These are phyloP conservation scores for Suhomyces choctaworum DNA, from an alignment of 1,139 yeast genomes.

Conservation along the genomic window DNA sequence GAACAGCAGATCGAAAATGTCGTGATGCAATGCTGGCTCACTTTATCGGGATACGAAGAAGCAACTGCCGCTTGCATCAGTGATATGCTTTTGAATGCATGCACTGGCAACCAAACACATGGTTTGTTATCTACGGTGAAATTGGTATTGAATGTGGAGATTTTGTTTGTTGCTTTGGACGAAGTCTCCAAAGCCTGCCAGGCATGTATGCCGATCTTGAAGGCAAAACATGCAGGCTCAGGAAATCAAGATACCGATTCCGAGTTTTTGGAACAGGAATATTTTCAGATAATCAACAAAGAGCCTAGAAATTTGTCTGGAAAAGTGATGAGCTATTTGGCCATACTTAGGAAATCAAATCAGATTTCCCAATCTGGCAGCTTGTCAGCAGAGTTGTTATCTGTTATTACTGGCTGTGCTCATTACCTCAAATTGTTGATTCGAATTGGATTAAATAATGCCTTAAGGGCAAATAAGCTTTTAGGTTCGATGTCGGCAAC, in stretches of 20 bases:
- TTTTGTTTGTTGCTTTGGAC: slow-evolving; percentile 78
- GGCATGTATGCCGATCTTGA: slow-evolving; percentile 16
- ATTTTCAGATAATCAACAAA: slow-evolving; percentile 47
- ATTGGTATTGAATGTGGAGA: slow-evolving; percentile 71
- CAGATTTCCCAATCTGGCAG: slow-evolving; percentile 59
- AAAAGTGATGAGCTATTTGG: slow-evolving; percentile 73
- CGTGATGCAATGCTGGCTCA: slow-evolving; percentile 84
- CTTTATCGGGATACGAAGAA: slow-evolving; percentile 87
- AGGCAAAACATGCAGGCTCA: slow-evolving; percentile 10
- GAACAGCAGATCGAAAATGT: slow-evolving; percentile 68
- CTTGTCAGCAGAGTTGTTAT: slow-evolving; percentile 55
- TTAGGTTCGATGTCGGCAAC: slow-evolving; percentile 62
- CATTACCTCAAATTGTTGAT: slow-evolving; percentile 87
- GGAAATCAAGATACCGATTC: slow-evolving; percentile 10
- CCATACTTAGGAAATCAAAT: slow-evolving; percentile 62
- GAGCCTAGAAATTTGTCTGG: slow-evolving; percentile 90
- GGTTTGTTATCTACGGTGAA: slow-evolving; percentile 76
- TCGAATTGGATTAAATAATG: slow-evolving; percentile 74
- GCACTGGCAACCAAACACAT: slow-evolving; percentile 67
- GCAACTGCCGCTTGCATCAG: slow-evolving; percentile 90
- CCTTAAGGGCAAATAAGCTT: slow-evolving; percentile 64
- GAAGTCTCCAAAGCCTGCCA: slow-evolving; percentile 40
- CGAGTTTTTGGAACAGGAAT: slow-evolving; percentile 13
- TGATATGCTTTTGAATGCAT: slow-evolving; percentile 86
- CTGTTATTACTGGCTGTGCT: slow-evolving; percentile 88